Evolutionary conservation across 768 basidiomycete species (phyloP), one percentile per base, ranked within the genome.

Genomic region (Lactarius psammicola): DNA sequence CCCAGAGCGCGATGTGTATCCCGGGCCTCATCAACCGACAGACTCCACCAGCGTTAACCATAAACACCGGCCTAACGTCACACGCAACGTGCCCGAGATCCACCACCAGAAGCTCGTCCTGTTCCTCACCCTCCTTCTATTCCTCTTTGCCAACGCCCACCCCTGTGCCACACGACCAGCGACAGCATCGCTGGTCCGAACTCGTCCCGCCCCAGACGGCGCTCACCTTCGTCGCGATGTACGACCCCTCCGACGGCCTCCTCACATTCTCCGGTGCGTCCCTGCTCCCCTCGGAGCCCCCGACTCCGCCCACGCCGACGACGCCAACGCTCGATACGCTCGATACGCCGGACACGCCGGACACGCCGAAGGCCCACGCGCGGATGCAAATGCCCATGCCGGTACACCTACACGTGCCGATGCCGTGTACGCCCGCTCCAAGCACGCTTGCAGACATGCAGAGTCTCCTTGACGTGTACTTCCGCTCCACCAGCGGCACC

Each of bases 211-310:
- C 85, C 5, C 81, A 83, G 61, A 76, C 82, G 31, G 84, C 80
- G 2, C 75, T 87, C 66, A 84, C 81, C 2, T 87, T 87, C 69
- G 86, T 83, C 4, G 84, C 84, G 7, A 72, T 86, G 36, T 87
- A 82, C 82, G 84, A 85, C 65, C 81, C 82, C 2, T 80, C 81
- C 0, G 81, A 85, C 7, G 86, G 84, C 38, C 79, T 86, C 68
- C 78, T 86, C 65, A 80, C 81, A 36, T 86, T 87, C 71, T 85
- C 84, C 1, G 82, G 80, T 31, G 79, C 82, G 31, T 74, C 77
- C 58, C 78, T 86, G 40, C 74, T 83, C 33, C 75, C 74, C 36
- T 60, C 72, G 8, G 71, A 74, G 11, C 42, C 56, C 13, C 36
- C 64, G 2, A 60, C 67, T 23, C 53, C 61, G 0, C 54, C 46